phyloP scores from a whole-genome alignment of 148 eudicot genomes.

The Rhododendron williamsianum region DNA sequence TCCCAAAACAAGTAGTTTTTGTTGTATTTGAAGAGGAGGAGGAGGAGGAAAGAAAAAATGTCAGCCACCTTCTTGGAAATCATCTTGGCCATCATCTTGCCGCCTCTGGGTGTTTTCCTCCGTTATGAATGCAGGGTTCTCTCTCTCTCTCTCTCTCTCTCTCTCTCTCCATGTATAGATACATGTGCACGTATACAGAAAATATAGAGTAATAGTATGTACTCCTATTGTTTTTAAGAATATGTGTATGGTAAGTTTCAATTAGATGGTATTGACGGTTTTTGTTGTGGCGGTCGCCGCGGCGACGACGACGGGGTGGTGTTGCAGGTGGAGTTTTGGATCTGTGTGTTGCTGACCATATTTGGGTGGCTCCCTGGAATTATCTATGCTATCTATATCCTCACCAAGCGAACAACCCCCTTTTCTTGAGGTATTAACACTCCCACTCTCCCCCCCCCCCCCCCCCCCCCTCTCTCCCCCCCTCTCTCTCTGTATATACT shows the following conservation, averaged over 20 bases:
- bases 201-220: too few species aligned
- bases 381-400: slow-evolving; percentile 39
- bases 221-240: too few species aligned
- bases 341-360: slow-evolving; percentile 41
- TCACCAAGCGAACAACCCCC: slow-evolving; percentile 29
- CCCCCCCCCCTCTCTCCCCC: too few species aligned
- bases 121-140: slow-evolving; percentile 36
- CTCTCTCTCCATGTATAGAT: neutral
- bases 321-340: slow-evolving; percentile 47
- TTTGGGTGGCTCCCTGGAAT: slow-evolving; percentile 46
- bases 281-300: too few species aligned
- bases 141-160: neutral
- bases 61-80: slow-evolving; percentile 40
- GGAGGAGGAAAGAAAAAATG: neutral
- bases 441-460: too few species aligned
- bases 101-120: slow-evolving; percentile 59
- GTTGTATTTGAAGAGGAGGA: too few species aligned
- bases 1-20: neutral
- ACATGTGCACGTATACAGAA: too few species aligned
- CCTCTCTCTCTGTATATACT: too few species aligned
- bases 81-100: slow-evolving; percentile 45
- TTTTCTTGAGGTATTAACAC: neutral
- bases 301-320: neutral
- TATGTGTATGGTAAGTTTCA: too few species aligned
- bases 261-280: too few species aligned